A percentile compares a stretch with the other conserved stretches of the same genome.
Conservation (phyloP, 2,329 filamentous ascomycete species). For the Polychaeton citri region DNA sequence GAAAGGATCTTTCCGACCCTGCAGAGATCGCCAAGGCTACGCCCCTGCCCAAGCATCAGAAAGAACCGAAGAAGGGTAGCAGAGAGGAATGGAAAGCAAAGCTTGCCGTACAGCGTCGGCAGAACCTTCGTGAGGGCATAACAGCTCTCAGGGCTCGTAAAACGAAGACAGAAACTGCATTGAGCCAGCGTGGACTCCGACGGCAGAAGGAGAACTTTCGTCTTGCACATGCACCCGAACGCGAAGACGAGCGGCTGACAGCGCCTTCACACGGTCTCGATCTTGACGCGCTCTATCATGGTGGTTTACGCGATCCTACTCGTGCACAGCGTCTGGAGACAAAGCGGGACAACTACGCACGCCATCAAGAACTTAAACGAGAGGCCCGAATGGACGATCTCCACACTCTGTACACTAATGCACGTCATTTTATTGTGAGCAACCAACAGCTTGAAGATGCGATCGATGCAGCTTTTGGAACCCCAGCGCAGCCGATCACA, state of each 20-base stretch:
- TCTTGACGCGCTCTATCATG: slow-evolving; percentile 19
- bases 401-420: slow-evolving; percentile 81
- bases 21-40: slow-evolving; percentile 10
- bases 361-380: slow-evolving; percentile 9
- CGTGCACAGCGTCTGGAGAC: slow-evolving; percentile 43
- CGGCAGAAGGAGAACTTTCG: slow-evolving; percentile 39
- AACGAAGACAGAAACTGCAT: slow-evolving; percentile 25
- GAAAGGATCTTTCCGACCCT: slow-evolving; percentile 43
- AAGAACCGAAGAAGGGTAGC: slow-evolving; percentile 26
- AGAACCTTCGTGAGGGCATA: slow-evolving; percentile 60
- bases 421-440: slow-evolving; percentile 71
- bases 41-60: slow-evolving; percentile 8
- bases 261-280: slow-evolving; percentile 43
- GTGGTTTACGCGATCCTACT: slow-evolving; percentile 44
- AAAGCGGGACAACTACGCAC: slow-evolving; percentile 13
- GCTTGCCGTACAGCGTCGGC: slow-evolving; percentile 58
- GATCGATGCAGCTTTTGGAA: slow-evolving; percentile 65
- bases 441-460: slow-evolving; percentile 62
- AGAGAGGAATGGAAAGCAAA: slow-evolving; percentile 53
- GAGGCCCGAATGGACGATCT: slow-evolving; percentile 45
- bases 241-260: slow-evolving; percentile 65
- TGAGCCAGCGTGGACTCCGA: slow-evolving; percentile 28
- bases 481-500: slow-evolving; percentile 31
- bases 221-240: slow-evolving; percentile 49
- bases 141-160: slow-evolving; percentile 56